Conservation (phyloP, 345 rosid genomes). For the Barbarea vulgaris region DNA sequence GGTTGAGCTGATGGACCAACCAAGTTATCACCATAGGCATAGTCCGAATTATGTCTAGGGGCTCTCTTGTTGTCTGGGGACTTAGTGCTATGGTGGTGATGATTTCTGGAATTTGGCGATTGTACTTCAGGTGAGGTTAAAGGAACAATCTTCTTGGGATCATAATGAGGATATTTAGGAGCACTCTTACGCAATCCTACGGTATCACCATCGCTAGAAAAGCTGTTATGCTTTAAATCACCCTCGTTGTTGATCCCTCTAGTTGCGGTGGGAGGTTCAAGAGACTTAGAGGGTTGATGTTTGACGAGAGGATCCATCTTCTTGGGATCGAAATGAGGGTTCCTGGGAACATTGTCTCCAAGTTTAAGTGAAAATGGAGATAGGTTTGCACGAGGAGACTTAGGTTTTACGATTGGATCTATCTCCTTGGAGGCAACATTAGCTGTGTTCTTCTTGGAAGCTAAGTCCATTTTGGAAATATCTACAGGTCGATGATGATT, state of each 20-base stretch:
- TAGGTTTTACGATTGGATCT: conserved; percentile 28
- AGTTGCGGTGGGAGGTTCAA: conserved; percentile 25
- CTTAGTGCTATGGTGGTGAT: conserved; percentile 13
- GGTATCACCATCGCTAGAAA: conserved; percentile 32
- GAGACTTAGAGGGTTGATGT: conserved; percentile 36
- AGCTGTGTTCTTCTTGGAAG: conserved; percentile 34
- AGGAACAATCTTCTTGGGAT: conserved; percentile 44
- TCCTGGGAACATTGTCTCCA: conserved; percentile 50
- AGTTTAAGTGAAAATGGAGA: conserved; percentile 33
- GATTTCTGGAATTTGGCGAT: conserved; percentile 26
- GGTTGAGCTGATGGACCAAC: conserved; percentile 51
- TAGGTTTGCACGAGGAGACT: conserved; percentile 34
- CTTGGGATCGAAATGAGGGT: conserved; percentile 50
- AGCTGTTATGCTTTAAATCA: conserved; percentile 23
- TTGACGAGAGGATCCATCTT: conserved; percentile 54
- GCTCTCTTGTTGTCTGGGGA: conserved; percentile 40
- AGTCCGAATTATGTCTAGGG: conserved; percentile 34
- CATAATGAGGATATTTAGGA: conserved; percentile 30
- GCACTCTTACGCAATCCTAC: conserved; percentile 11
- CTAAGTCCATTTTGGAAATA: conserved; percentile 36
- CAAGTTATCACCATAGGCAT: conserved; percentile 49
- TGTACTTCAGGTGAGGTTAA: conserved; percentile 24
- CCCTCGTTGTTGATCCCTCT: conserved; percentile 29
- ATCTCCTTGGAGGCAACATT: conserved; percentile 34
- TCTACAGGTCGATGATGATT: conserved; percentile 13